These are phyloP conservation scores for Mucor saturninus DNA, from an alignment of 371 early-diverging fungal genomes.

Conservation along the genomic window DNA sequence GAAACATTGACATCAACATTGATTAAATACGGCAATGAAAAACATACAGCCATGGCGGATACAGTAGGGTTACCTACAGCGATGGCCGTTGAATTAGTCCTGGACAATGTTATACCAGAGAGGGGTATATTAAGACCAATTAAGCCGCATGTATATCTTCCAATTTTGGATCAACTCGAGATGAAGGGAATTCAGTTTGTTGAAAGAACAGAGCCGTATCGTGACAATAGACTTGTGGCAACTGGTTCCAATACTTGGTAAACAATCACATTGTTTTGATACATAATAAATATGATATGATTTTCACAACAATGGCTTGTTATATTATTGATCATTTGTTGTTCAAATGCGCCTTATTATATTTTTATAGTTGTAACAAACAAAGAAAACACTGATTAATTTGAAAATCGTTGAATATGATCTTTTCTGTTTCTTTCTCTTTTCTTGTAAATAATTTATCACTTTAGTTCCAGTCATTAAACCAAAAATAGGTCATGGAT, in stretches of 20 bases:
- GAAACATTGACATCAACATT: conserved; percentile 77
- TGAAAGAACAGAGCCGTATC: conserved; percentile 54
- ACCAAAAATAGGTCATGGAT: too few species aligned
- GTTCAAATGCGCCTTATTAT: too few species aligned
- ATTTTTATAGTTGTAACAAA: too few species aligned
- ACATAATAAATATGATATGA: background rate
- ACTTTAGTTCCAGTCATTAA: too few species aligned
- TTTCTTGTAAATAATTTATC: too few species aligned
- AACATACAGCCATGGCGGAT: conserved; percentile 90
- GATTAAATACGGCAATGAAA: conserved; percentile 75
- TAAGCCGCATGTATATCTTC: conserved; percentile 74
- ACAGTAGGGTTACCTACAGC: conserved; percentile 91
- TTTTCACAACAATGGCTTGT: too few species aligned
- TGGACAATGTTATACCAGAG: conserved; percentile 67
- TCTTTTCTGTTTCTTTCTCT: too few species aligned
- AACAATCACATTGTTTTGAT: background rate
- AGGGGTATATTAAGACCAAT: conserved; percentile 83
- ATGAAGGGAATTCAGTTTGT: conserved; percentile 74
- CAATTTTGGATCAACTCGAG: conserved; percentile 74
- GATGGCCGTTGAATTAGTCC: conserved; percentile 82
- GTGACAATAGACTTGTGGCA: conserved; percentile 22
- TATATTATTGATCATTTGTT: too few species aligned
- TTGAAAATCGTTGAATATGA: too few species aligned
- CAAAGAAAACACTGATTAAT: too few species aligned
- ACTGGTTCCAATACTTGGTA: conserved; percentile 36